A percentile compares a stretch with the other conserved stretches of the same genome.
These are phyloP conservation scores for Vitellaria paradoxa DNA, from an alignment of 179 eudicot species.

Conservation along the genomic window DNA sequence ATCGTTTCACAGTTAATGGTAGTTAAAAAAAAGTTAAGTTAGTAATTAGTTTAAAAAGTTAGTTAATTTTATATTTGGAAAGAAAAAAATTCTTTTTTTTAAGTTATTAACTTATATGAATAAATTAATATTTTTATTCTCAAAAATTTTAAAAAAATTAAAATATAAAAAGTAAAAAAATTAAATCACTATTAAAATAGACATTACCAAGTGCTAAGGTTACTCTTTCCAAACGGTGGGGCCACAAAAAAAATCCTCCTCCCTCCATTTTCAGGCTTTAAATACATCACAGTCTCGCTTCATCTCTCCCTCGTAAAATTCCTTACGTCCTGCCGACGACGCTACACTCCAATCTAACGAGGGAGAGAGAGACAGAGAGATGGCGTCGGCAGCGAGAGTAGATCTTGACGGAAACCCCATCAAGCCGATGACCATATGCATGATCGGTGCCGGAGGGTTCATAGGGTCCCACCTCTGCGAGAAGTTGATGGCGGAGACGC, in stretches of 20 bases:
- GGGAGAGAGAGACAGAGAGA: constrained; percentile 7
- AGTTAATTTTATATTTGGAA: too few species aligned
- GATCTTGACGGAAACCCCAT: constrained; percentile 88
- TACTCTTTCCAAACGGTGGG: too few species aligned
- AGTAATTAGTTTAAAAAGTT: too few species aligned
- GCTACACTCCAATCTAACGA: background rate
- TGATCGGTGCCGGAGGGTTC: constrained; percentile 98
- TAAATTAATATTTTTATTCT: too few species aligned
- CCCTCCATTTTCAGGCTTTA: constrained; percentile 15
- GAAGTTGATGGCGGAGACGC: constrained; percentile 75
- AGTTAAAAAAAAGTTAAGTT: too few species aligned
- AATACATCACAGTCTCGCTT: background rate
- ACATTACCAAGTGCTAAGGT: too few species aligned
- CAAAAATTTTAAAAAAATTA: too few species aligned
- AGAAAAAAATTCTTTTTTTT: too few species aligned
- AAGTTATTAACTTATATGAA: too few species aligned
- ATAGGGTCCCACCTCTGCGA: constrained; percentile 97
- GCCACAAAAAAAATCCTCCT: background rate
- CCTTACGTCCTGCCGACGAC: background rate
- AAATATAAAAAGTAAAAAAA: too few species aligned
- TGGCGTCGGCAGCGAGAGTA: constrained; percentile 44
- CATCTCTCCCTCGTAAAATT: background rate
- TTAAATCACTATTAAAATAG: too few species aligned
- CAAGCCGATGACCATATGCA: constrained; percentile 66
- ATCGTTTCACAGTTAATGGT: too few species aligned